Percentiles rank a stretch among this genome's conserved stretches.
phyloP scores from a whole-genome alignment of 306 rosid species.

The Coriaria nepalensis region DNA sequence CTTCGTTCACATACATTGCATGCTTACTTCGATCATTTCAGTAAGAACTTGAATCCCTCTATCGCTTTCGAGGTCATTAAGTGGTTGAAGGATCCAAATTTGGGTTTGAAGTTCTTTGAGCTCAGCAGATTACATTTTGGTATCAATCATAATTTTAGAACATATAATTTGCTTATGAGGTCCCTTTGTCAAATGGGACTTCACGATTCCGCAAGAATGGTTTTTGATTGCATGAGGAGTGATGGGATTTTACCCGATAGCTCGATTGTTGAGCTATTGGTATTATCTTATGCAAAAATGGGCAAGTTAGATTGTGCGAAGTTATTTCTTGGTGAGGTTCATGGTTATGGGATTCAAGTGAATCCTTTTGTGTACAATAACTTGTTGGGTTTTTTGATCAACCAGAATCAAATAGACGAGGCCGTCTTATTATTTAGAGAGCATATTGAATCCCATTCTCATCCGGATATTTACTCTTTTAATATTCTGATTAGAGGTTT shows the following conservation, averaged over 20 bases:
- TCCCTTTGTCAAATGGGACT: conserved; percentile 58
- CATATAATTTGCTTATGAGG: conserved; percentile 53
- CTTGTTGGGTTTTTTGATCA: conserved; percentile 44
- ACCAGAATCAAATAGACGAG: conserved; percentile 33
- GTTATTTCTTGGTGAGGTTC: conserved; percentile 37
- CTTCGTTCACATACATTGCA: conserved; percentile 36
- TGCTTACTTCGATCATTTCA: conserved; percentile 29
- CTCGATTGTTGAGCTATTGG: conserved; percentile 41
- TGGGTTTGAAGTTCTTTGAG: conserved; percentile 55
- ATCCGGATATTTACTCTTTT: conserved; percentile 45
- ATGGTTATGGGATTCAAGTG: conserved; percentile 24
- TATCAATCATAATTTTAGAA: conserved; percentile 31
- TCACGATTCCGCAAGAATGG: conserved; percentile 40
- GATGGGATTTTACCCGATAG: conserved; percentile 55
- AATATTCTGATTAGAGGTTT: conserved; percentile 65
- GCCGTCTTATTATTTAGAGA: conserved; percentile 56
- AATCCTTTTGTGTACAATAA: conserved; percentile 42
- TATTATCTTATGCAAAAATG: conserved; percentile 42
- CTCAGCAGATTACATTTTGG: conserved; percentile 39
- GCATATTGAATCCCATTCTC: conserved; percentile 24
- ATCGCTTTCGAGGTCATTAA: conserved; percentile 54
- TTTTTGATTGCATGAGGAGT: conserved; percentile 55
- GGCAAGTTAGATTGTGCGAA: conserved; percentile 40
- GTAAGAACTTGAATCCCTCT: conserved; percentile 43
- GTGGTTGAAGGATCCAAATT: conserved; percentile 38